Evolutionary conservation across 2,329 filamentous ascomycete genomes (phyloP).

Genomic region (Colletotrichum sp.): DNA sequence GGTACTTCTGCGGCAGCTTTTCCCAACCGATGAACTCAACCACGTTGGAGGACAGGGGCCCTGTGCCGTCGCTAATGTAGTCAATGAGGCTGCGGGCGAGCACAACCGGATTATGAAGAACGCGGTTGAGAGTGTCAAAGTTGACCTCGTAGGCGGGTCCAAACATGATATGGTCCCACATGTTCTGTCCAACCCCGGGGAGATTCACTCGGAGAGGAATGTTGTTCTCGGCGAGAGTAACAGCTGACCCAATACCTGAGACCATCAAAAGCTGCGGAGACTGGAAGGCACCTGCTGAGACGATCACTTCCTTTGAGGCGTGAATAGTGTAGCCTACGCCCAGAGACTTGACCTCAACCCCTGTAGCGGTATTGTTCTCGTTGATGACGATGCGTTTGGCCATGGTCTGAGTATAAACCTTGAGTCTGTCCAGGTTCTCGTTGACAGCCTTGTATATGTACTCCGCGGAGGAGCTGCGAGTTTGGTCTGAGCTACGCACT

Average conservation of each 20-base stretch:
- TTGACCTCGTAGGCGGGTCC: background rate
- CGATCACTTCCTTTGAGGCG: conserved; percentile 69
- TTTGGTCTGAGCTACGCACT: background rate
- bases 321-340: conserved; percentile 20
- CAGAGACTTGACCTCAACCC: conserved; percentile 37
- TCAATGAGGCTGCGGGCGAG: background rate
- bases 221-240: conserved; percentile 38
- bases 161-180: conserved; percentile 57
- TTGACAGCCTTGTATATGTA: conserved; percentile 22
- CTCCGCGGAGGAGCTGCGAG: background rate
- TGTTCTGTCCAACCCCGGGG: conserved; percentile 79
- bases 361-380: conserved; percentile 40
- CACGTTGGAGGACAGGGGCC: background rate
- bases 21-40: conserved; percentile 26
- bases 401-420: conserved; percentile 43
- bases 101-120: background rate
- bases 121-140: background rate
- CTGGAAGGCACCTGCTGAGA: conserved; percentile 82
- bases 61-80: background rate
- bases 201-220: conserved; percentile 51
- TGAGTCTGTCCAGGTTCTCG: conserved; percentile 32
- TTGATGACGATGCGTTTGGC: conserved; percentile 52
- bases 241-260: conserved; percentile 54
- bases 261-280: conserved; percentile 72
- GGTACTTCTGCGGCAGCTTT: conserved; percentile 14